Base-by-base conservation (phyloP, 345 rosid species). In the Murraya paniculata region DNA sequence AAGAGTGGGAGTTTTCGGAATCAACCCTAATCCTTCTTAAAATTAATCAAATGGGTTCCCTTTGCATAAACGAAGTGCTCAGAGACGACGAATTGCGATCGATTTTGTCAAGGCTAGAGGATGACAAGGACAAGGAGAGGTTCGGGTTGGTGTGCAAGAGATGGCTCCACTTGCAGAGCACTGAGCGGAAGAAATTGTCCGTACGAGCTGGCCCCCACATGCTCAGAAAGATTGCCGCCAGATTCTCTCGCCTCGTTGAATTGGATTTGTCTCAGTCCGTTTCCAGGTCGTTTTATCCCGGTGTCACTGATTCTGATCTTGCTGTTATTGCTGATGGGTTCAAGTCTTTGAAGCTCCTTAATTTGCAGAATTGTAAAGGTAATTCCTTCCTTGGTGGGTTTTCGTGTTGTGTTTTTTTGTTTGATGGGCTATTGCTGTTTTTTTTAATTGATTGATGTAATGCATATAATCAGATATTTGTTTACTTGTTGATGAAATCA, bases 131-230 rank as follows among this genome's bases (percentile, higher is more conserved):
- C 81, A 93, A 87, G 89, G 99, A 92, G 85, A 85, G 85, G 58
- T 93, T 92, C 64, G 93, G 99, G 27, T 83, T 93, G 88, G 99
- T 96, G 21, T 96, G 98, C 82, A 92, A 93, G 90, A 81, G 91
- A 81, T 93, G 99, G 99, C 86, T 95, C 36, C 64, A 79, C 74
- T 83, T 95, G 78, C 97, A 95, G 91, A 95, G 98, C 82, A 87
- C 91, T 0, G 97, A 90, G 82, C 86, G 99, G 87, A 92, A 82
- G 91, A 92, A 88, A 86, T 90, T 96, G 55, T 89, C 95, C 6
- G 95, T 90, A 24, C 94, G 97, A 31, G 99, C 99, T 30, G 99
- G 99, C 35, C 88, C 97, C 6, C 98, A 92, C 77, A 87, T 95
- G 98, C 98, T 96, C 62, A 79, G 78, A 64, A 91, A 87, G 80